phyloP scores from a whole-genome alignment of 805 yeast genomes.

The Teunomyces aglyptinius region DNA sequence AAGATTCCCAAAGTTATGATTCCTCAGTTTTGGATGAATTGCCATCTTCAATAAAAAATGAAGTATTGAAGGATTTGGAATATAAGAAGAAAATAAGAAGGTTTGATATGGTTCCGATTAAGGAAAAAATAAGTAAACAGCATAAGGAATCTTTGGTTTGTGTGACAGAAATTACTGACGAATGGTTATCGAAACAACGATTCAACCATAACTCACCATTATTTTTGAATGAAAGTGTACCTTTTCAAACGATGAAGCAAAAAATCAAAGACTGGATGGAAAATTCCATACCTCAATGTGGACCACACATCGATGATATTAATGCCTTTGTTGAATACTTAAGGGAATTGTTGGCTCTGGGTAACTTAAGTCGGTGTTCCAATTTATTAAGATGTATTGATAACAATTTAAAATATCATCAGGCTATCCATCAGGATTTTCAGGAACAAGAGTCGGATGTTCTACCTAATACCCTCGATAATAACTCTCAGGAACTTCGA shows the following conservation, averaged over 20 bases:
- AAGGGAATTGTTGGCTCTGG: constrained; percentile 14
- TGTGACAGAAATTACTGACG: constrained; percentile 14
- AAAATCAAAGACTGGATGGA: constrained; percentile 27
- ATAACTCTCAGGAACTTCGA: not conserved
- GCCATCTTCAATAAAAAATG: constrained; percentile 36
- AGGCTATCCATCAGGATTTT: constrained; percentile 5
- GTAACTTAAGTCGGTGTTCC: constrained; percentile 17
- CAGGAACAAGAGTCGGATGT: not conserved
- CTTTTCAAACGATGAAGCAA: constrained; percentile 8
- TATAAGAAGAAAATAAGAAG: constrained; percentile 25
- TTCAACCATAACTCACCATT: constrained; percentile 8
- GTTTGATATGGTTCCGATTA: constrained; percentile 23
- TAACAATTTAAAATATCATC: constrained; percentile 6
- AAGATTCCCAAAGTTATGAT: constrained; percentile 32
- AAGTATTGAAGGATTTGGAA: constrained; percentile 35
- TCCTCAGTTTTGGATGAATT: constrained; percentile 35
- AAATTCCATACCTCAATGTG: constrained; percentile 26
- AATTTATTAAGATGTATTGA: constrained; percentile 14
- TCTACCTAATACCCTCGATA: not conserved
- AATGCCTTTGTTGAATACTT: constrained; percentile 18
- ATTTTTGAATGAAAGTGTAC: constrained; percentile 6
- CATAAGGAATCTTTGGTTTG: constrained; percentile 10
- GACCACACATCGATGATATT: constrained; percentile 37
- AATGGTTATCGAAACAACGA: constrained; percentile 23
- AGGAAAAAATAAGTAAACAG: constrained; percentile 22